Base-by-base conservation (phyloP, 192 early-diverging fungal species). In the Coemansia sp. region DNA sequence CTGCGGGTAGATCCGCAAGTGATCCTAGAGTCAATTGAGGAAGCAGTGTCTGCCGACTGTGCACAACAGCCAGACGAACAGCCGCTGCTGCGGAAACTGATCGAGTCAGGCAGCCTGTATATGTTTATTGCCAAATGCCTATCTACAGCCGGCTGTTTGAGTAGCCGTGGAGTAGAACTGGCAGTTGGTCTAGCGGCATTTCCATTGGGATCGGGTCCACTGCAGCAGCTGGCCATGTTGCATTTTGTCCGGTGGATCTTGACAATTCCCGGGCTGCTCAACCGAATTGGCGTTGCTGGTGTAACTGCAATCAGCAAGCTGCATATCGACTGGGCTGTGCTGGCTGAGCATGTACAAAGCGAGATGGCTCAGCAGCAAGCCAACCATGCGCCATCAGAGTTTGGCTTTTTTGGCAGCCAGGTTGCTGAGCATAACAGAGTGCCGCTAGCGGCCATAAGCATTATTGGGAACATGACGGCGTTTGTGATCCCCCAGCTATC, bases 401-500 rank as follows among this genome's bases (percentile, higher is more conserved):
- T 42, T 30, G 53, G 51, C 17, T 43, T 41, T 1, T 62, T 62
- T 58, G 50, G 15, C 9, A 32, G 15, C 16, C 23, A 12, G 30
- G 49, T 40, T 26, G 4, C 9, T 11, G 32, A 42, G 15, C 48
- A 41, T 5, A 52, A 53, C 7, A 37, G 39, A 15, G 12, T 69
- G 38, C 51, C 53, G 28, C 58, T 69, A 17, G 42, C 51, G 8
- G 66, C 73, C 5, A 65, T 69, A 48, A 76, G 47, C 45, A 65
- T 59, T 1, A 34, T 76, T 14, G 73, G 73, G 15, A 76, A 76
- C 31, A 58, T 76, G 57, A 43, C 66, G 8, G 66, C 66, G 10
- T 76, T 76, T 60, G 46, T 76, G 8, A 44, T 58, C 11, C 73
- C 73, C 11, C 66, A 58, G 51, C 58, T 76, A 5, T 62, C 66